Conservation (phyloP, 2,329 filamentous ascomycete species). For the Fusarium tanahbumbuense region DNA sequence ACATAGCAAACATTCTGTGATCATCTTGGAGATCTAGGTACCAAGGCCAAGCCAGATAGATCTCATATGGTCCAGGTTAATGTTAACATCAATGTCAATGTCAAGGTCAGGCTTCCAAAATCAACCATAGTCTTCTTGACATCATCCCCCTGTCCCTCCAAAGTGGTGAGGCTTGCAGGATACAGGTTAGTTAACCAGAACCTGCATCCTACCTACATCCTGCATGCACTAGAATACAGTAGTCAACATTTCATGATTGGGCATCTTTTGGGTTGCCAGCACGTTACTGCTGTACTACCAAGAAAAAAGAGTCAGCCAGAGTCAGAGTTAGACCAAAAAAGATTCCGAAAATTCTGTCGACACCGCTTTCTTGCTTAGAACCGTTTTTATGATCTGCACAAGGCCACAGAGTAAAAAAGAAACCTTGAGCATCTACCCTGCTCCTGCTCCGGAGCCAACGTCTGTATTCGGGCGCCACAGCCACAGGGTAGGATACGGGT, state of each 20-base stretch:
- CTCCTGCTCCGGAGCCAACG: slow-evolving; percentile 9
- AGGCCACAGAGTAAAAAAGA: slow-evolving; percentile 9
- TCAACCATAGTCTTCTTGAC: slow-evolving; percentile 27
- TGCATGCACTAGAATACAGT: slow-evolving; percentile 5
- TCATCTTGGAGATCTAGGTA: neutral
- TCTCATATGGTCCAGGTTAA: neutral
- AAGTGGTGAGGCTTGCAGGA: slow-evolving; percentile 29
- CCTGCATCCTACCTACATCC: slow-evolving; percentile 26
- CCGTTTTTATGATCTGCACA: slow-evolving; percentile 41
- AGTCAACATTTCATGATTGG: slow-evolving; percentile 27
- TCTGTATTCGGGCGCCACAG: slow-evolving; percentile 12
- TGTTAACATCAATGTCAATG: neutral
- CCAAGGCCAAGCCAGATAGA: neutral
- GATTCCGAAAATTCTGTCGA: slow-evolving; percentile 25
- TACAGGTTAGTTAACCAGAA: slow-evolving; percentile 19
- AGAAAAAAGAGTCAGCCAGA: neutral
- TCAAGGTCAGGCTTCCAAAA: slow-evolving; percentile 11
- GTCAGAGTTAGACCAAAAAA: slow-evolving; percentile 20
- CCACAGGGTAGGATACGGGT: slow-evolving; percentile 10
- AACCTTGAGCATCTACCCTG: slow-evolving; percentile 22
- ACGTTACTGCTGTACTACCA: neutral
- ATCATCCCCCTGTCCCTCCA: slow-evolving; percentile 26
- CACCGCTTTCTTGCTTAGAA: slow-evolving; percentile 38
- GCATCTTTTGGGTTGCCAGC: slow-evolving; percentile 9
- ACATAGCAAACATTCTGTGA: neutral